phyloP scores from a whole-genome alignment of 805 yeast genomes.

The Monosporozyma yasuniensis region DNA sequence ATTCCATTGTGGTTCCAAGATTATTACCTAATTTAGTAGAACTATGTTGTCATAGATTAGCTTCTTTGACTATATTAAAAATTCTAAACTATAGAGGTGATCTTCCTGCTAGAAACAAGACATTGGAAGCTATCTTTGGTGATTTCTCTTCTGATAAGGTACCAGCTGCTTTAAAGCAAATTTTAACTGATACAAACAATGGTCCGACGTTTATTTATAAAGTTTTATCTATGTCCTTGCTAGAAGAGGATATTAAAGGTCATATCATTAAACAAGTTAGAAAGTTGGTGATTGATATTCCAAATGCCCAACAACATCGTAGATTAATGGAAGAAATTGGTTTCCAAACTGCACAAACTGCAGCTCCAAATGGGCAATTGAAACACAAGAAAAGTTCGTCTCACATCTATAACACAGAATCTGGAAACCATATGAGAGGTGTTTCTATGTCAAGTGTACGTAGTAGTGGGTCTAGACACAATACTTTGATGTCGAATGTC shows the following conservation, averaged over 20 bases:
- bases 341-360: constrained; percentile 26
- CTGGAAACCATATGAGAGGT: constrained; percentile 21
- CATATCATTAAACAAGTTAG: constrained; percentile 55
- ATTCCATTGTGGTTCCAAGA: constrained; percentile 52
- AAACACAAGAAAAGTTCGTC: constrained; percentile 22
- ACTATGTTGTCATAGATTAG: constrained; percentile 73
- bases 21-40: constrained; percentile 53
- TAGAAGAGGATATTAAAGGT: constrained; percentile 48
- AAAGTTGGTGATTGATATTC: constrained; percentile 49
- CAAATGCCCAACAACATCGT: constrained; percentile 66
- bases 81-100: constrained; percentile 64
- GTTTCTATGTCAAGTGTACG: constrained; percentile 26
- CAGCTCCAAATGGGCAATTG: constrained; percentile 5
- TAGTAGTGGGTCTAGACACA: constrained; percentile 25
- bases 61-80: constrained; percentile 73
- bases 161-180: constrained; percentile 42
- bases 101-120: constrained; percentile 46
- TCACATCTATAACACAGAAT: constrained; percentile 18
- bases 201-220: constrained; percentile 76
- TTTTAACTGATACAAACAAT: constrained; percentile 57
- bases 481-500: constrained; percentile 6
- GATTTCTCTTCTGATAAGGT: constrained; percentile 32
- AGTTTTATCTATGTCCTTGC: constrained; percentile 61
- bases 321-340: constrained; percentile 91
- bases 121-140: constrained; percentile 63